phyloP scores from a whole-genome alignment of 306 rosid genomes.

The Pyrus communis region DNA sequence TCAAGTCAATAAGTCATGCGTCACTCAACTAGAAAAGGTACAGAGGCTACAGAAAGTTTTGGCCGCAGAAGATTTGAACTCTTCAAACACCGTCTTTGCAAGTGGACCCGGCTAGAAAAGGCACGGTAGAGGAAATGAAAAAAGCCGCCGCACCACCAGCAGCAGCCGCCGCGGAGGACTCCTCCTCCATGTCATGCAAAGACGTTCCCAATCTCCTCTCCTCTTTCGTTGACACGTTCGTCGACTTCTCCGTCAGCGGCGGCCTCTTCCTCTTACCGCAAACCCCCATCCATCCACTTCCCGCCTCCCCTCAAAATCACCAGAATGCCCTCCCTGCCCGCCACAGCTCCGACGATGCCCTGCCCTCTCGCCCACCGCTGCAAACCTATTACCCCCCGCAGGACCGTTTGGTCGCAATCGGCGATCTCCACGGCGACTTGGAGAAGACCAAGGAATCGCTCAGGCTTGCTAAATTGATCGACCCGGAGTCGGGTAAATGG shows the following conservation, averaged over 20 bases:
- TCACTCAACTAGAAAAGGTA: too few relatives aligned
- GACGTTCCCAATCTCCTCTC: slow-evolving; percentile 51
- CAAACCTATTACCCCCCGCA: slow-evolving; percentile 48
- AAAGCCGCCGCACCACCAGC: background rate
- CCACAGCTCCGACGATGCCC: background rate
- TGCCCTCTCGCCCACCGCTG: slow-evolving; percentile 1
- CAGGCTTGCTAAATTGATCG: slow-evolving; percentile 56
- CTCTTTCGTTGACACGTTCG: slow-evolving; percentile 75
- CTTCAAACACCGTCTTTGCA: too few relatives aligned
- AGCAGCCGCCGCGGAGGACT: background rate
- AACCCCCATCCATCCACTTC: background rate
- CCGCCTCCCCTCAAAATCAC: background rate
- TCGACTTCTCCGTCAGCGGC: slow-evolving; percentile 84
- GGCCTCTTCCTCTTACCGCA: slow-evolving; percentile 49
- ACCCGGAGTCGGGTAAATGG: slow-evolving; percentile 48
- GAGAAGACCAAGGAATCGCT: slow-evolving; percentile 64
- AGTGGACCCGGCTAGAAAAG: background rate
- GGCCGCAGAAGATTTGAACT: too few relatives aligned
- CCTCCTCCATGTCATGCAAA: slow-evolving; percentile 24
- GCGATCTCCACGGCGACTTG: slow-evolving; percentile 94
- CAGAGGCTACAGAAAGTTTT: too few relatives aligned
- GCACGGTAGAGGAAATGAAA: background rate
- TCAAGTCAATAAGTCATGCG: too few relatives aligned
- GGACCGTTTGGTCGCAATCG: slow-evolving; percentile 63
- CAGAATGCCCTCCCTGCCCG: background rate